Conservation (phyloP, 2,329 filamentous ascomycete species). For the Trichocomaceae sp. region DNA sequence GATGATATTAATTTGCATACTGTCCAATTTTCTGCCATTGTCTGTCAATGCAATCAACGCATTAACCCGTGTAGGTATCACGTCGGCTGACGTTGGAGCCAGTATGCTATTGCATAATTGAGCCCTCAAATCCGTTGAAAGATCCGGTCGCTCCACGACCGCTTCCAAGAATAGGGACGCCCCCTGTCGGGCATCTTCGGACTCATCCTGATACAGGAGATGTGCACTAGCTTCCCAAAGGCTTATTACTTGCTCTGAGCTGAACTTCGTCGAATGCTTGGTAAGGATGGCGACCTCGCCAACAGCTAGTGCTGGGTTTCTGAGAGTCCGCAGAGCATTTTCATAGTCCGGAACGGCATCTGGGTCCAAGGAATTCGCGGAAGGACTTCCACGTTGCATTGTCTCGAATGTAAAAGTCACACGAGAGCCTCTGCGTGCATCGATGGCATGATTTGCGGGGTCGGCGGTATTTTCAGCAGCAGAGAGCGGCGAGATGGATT, state of each 20-base stretch:
- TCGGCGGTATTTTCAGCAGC: constrained; percentile 27
- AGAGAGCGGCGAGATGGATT: constrained; percentile 33
- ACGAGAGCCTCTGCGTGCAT: constrained; percentile 29
- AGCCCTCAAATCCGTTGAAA: constrained; percentile 29
- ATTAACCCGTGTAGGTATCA: constrained; percentile 33
- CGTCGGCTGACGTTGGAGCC: constrained; percentile 27
- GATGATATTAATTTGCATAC: constrained; percentile 32
- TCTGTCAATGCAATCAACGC: constrained; percentile 37
- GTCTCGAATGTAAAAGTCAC: constrained; percentile 32
- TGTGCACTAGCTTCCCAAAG: constrained; percentile 36
- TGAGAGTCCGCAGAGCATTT: constrained; percentile 28
- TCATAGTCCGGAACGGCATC: constrained; percentile 34
- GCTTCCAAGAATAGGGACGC: constrained; percentile 32
- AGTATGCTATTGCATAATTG: constrained; percentile 33
- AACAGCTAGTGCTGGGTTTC: constrained; percentile 27
- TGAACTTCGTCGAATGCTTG: constrained; percentile 30
- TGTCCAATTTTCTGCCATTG: constrained; percentile 39
- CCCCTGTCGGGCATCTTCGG: constrained; percentile 30
- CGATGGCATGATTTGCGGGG: constrained; percentile 22
- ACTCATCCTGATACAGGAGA: constrained; percentile 30
- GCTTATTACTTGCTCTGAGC: constrained; percentile 33
- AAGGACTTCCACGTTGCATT: constrained; percentile 37
- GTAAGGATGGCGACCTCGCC: constrained; percentile 34
- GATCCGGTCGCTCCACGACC: constrained; percentile 33
- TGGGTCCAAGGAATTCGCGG: constrained; percentile 34